Conservation (phyloP, 169 alveolate species). For the Miamiensis avidus region DNA sequence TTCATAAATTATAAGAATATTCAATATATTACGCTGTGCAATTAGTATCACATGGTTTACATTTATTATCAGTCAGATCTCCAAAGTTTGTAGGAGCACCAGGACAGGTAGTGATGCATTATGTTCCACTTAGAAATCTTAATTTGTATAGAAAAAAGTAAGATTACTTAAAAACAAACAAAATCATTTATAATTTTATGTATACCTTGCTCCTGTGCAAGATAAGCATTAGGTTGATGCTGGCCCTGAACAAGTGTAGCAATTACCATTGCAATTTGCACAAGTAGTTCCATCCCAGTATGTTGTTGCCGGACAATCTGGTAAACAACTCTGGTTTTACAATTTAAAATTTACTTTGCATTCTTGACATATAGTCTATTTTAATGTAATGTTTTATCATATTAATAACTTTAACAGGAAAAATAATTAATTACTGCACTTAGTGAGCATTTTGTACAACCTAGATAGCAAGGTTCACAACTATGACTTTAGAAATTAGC, state of each 20-base stretch:
- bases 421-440: no score
- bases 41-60: background rate
- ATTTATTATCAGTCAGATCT: background rate
- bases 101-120: background rate
- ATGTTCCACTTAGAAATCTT: background rate
- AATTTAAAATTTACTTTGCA: background rate
- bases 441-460: background rate
- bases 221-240: background rate
- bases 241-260: background rate
- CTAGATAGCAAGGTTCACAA: background rate
- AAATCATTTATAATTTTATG: no score
- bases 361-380: background rate
- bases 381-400: no score
- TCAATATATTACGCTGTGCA: background rate
- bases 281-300: background rate
- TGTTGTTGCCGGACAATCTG: background rate
- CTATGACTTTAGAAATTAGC: background rate
- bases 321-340: background rate
- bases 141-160: no score
- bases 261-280: background rate
- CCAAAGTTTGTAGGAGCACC: background rate
- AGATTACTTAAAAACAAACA: no score
- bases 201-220: background rate
- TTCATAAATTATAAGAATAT: no score
- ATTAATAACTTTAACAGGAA: no score